These are phyloP conservation scores for Psilocybe tampanensis DNA, from an alignment of 768 basidiomycete species.

Conservation along the genomic window DNA sequence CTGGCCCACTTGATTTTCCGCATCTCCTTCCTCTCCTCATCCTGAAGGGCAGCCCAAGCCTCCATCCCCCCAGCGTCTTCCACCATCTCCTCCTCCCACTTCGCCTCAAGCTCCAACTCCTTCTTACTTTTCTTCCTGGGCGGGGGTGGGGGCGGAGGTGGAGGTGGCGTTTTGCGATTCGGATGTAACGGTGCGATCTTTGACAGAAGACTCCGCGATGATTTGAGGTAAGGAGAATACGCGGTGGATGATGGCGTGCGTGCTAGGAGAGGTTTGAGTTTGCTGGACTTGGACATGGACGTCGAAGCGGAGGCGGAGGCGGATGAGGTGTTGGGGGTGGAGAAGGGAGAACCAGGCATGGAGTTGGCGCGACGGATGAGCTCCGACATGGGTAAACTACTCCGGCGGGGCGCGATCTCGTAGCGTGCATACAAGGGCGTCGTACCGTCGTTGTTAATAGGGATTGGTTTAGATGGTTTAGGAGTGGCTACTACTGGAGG, in stretches of 20 bases:
- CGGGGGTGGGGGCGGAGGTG: conserved; percentile 68
- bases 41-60: conserved; percentile 50
- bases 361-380: conserved; percentile 74
- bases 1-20: conserved; percentile 62
- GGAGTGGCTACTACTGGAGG: conserved; percentile 5
- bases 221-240: conserved; percentile 69
- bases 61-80: conserved; percentile 73
- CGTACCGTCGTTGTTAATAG: conserved; percentile 18
- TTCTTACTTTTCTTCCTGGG: conserved; percentile 82
- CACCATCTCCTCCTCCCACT: conserved; percentile 78
- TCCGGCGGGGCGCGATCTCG: conserved; percentile 51
- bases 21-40: conserved; percentile 53
- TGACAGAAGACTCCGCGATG: conserved; percentile 61
- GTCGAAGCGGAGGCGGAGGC: conserved; percentile 5
- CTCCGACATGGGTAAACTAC: conserved; percentile 70
- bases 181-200: conserved; percentile 78
- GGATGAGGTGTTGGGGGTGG: conserved; percentile 27
- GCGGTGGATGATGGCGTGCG: conserved; percentile 29
- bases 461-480: conserved; percentile 12
- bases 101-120: conserved; percentile 72
- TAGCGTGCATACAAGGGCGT: conserved; percentile 38
- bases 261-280: conserved; percentile 16
- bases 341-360: conserved; percentile 63
- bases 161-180: conserved; percentile 73
- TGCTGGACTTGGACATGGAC: neutral